Evolutionary conservation across 495 filamentous ascomycete species (phyloP), one percentile per base, ranked within the genome.

Genomic region (Neurospora africana): DNA sequence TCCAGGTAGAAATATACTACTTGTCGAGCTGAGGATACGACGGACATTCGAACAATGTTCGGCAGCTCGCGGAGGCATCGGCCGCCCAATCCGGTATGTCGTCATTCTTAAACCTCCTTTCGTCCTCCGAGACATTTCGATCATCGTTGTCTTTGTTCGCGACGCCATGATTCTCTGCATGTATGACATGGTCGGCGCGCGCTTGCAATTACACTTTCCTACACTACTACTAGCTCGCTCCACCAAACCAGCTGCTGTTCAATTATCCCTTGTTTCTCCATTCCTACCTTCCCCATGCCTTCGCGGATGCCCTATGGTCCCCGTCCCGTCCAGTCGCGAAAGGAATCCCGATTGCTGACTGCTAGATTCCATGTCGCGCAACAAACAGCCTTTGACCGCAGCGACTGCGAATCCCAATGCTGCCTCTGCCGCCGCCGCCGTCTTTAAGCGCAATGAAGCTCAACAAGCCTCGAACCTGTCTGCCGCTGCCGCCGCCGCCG

Each of bases 401-500:
- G 81, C 86, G 41, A 87, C 88, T 44, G 88, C 90, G 41, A 89
- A 90, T 76, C 87, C 92, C 67, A 89, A 90, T 72, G 91, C 91
- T 38, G 85, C 92, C 37, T 87, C 89, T 40, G 93, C 93, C 71
- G 94, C 94, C 69, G 87, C 87, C 75, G 88, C 91, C 83, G 94
- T 93, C 72, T 96, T 95, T 82, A 87, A 91, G 72, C 87, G 89
- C 76, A 86, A 87, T 81, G 81, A 88, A 68, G 27, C 53, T 9
- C 53, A 65, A 15, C 53, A 65, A 65, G 27, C 53, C 53, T 87
- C 87, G 77, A 83, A 76, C 53, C 86, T 97, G 37, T 95, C 94
- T 23, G 89, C 90, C 37, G 91, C 94, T 8, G 94, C 94, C 9
- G 94, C 94, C 3, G 93, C 93, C 10, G 89, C 94, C 23, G 94